Evolutionary conservation across 2,329 filamentous ascomycete species (phyloP), one percentile per base, ranked within the genome.

Genomic region (Penicillium sp.): DNA sequence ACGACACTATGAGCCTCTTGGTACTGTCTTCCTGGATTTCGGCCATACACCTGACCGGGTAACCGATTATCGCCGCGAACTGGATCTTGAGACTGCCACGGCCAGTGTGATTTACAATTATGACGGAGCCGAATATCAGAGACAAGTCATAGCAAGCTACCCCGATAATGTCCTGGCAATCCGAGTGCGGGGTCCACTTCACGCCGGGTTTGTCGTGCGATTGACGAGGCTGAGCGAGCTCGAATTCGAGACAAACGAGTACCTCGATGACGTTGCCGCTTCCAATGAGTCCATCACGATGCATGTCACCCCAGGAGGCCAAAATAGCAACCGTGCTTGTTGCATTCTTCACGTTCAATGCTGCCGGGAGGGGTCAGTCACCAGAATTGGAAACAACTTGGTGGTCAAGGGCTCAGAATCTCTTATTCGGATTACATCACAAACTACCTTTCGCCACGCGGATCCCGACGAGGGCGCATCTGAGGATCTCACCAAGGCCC

Each of bases 1-100:
- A 65, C 73, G 81, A 40, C 77, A 82, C 59, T 83, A 82, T 60
- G 80, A 83, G 58, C 79, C 76, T n/a, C 64, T 77, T 1, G 75
- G 74, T 11, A 70, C 69, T n/a, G 63, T 79, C 9, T 75, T 73
- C n/a, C 40, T 82, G 4, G 75, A 79, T 27, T 76, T 81, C 58
- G 74, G 69, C 6, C 77, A 80, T 43, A 58, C 55, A 0, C 50
- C 64, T 6, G 53, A 66, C 16, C 63, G 64, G 11, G 62, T 76
- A 7, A 66, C 49, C 2, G 57, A 67, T 13, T 82, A 82, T 56
- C 64, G 66, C 24, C 73, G 81, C 7, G 72, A 67, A 10, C 69
- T 83, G 0, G 75, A 81, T 55, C 64, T 82, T 11, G 62, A 60
- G 3, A 69, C 68, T 11, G 77, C 78, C 1, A 69, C 74, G 18